phyloP scores from a whole-genome alignment of 768 basidiomycete species.

The Amanita pallidorosea region DNA sequence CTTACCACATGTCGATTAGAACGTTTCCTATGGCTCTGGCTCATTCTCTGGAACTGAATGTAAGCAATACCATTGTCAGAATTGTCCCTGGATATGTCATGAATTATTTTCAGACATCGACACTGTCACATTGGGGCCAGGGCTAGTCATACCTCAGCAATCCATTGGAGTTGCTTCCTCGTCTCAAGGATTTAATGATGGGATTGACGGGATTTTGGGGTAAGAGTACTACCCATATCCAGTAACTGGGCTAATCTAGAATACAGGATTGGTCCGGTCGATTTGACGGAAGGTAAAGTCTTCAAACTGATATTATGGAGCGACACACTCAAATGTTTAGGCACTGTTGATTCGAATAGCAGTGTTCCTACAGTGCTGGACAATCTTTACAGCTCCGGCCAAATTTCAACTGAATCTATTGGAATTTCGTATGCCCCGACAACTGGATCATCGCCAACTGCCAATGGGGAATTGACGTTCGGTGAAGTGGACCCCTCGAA shows the following conservation, averaged over 20 bases:
- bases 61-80: conserved; percentile 16
- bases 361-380: conserved; percentile 47
- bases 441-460: conserved; percentile 16
- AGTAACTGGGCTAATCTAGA: background rate
- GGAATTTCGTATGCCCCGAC: conserved; percentile 46
- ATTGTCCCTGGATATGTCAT: background rate
- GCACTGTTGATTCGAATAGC: conserved; percentile 27
- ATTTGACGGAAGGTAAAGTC: conserved; percentile 25
- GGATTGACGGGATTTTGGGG: conserved; percentile 45
- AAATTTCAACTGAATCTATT: conserved; percentile 32
- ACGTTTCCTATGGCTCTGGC: conserved; percentile 45
- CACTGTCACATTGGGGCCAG: conserved; percentile 28
- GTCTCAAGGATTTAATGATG: conserved; percentile 30
- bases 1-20: conserved; percentile 18
- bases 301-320: no score
- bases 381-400: conserved; percentile 38
- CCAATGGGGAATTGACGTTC: conserved; percentile 47
- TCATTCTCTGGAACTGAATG: conserved; percentile 43
- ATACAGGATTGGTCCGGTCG: conserved; percentile 37
- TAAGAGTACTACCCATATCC: conserved; percentile 5
- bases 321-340: background rate
- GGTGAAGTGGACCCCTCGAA: conserved; percentile 39
- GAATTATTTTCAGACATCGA: conserved; percentile 27
- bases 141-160: conserved; percentile 33
- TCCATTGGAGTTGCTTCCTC: conserved; percentile 35